Evolutionary conservation across 805 yeast genomes (phyloP).

Genomic region (Yarrowia porcina): DNA sequence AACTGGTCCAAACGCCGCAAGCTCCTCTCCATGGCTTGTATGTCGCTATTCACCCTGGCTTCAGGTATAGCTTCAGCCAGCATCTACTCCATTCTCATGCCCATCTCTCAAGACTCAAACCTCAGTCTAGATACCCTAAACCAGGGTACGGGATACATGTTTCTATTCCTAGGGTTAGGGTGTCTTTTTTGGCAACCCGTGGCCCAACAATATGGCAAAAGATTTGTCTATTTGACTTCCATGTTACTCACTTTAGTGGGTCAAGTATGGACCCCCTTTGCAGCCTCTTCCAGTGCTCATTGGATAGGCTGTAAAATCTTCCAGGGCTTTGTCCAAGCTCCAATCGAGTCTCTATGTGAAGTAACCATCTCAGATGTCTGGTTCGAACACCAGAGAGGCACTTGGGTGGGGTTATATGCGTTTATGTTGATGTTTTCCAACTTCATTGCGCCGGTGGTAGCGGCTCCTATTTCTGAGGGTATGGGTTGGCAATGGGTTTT

Average conservation of each 20-base stretch:
- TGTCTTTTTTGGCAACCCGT: slow-evolving; percentile 52
- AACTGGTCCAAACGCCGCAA: slow-evolving; percentile 59
- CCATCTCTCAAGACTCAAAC: slow-evolving; percentile 40
- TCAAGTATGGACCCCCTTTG: slow-evolving; percentile 45
- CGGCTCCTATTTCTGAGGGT: neutral
- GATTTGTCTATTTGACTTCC: slow-evolving; percentile 45
- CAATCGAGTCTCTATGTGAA: slow-evolving; percentile 72
- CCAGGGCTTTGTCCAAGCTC: slow-evolving; percentile 63
- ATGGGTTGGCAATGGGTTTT: slow-evolving; percentile 26
- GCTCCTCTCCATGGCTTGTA: slow-evolving; percentile 42
- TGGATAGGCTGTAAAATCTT: slow-evolving; percentile 44
- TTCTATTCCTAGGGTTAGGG: slow-evolving; percentile 51
- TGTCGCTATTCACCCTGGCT: slow-evolving; percentile 43
- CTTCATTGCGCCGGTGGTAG: slow-evolving; percentile 8
- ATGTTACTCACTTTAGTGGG: slow-evolving; percentile 42
- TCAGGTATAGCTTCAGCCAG: slow-evolving; percentile 52
- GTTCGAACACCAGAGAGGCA: slow-evolving; percentile 73
- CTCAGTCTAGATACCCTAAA: slow-evolving; percentile 44
- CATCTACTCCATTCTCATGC: slow-evolving; percentile 45
- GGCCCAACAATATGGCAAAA: slow-evolving; percentile 48
- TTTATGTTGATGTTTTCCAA: slow-evolving; percentile 47
- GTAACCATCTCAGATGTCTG: slow-evolving; percentile 65
- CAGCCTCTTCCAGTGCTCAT: slow-evolving; percentile 38
- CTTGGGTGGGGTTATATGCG: slow-evolving; percentile 68
- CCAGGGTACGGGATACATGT: slow-evolving; percentile 50